Evolutionary conservation across 768 basidiomycete species (phyloP), one percentile per base, ranked within the genome.

Genomic region (Antrodiella citrinella): DNA sequence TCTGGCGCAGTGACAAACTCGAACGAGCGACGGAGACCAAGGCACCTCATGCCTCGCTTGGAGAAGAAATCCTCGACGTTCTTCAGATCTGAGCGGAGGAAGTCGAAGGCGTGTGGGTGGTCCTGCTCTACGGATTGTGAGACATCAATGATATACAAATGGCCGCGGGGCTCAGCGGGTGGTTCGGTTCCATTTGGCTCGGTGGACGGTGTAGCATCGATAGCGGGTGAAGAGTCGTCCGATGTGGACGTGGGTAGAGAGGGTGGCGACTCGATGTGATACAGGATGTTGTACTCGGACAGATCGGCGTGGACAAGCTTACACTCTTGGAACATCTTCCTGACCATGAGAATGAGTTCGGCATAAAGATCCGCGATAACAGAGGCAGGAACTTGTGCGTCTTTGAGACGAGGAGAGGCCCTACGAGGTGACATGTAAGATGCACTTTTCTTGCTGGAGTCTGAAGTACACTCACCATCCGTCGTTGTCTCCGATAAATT

Each of bases 81-180:
- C 58, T 82, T 83, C 45, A 99, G 78, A 66, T 99, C 96, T 42
- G 76, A 82, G 22, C 94, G 84, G 30, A 99, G 75, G 69, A 99
- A 99, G 66, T 99, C 95, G 63, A 93, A 97, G 0, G 96, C 91
- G 23, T 86, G 75, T 0, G 95, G 96, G 59, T 99, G 96, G 66
- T 98, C 95, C 62, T 97, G 94, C 60, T 99, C 96, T 26, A 99
- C 94, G 55, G 91, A 94, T 64, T 99, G 96, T 1, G 94, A 96
- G 51, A 99, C 96, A 65, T 99, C 96, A 69, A 99, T 98, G 59
- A 98, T 85, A 67, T 80, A 92, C 15, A 96, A 75, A 60, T 91
- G 90, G 1, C 68, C 74, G 44, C 39, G 62, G 21, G 52, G 50
- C 21, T 44, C 51, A 19, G 48, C n/a, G n/a, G n/a, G n/a, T n/a